A percentile compares a stretch with the other conserved stretches of the same genome.
Evolutionary conservation across 2,329 filamentous ascomycete genomes (phyloP).

Genomic region (Camillea tinctor): DNA sequence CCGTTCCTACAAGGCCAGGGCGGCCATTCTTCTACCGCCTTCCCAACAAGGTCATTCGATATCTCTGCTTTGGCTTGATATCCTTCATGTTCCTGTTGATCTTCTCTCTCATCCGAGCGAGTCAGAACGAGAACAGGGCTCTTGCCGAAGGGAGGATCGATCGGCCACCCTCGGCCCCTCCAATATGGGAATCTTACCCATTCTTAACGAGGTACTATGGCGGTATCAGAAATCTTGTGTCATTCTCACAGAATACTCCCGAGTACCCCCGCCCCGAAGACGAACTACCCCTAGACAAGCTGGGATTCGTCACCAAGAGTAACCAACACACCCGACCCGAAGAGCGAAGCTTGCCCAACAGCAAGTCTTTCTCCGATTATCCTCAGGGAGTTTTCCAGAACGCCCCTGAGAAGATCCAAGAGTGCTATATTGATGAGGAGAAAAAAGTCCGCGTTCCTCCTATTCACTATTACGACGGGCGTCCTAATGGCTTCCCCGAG

Average conservation of each 20-base stretch:
- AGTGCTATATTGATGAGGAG: constrained; percentile 76
- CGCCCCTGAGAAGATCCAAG: constrained; percentile 54
- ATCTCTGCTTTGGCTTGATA: constrained; percentile 71
- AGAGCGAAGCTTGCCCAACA: constrained; percentile 40
- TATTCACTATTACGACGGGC: constrained; percentile 72
- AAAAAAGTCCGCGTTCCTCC: constrained; percentile 65
- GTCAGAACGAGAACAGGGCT: constrained; percentile 65
- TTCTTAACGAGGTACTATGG: constrained; percentile 90
- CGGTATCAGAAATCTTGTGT: constrained; percentile 71
- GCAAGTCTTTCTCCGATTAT: constrained; percentile 52
- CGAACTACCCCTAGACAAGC: constrained; percentile 48
- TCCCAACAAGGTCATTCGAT: constrained; percentile 72
- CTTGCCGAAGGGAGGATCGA: constrained; percentile 52
- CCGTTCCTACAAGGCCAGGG: constrained; percentile 31
- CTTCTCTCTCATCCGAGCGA: constrained; percentile 69
- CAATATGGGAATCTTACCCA: constrained; percentile 79
- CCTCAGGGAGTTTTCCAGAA: constrained; percentile 37
- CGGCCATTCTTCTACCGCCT: constrained; percentile 56
- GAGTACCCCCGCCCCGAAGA: constrained; percentile 75
- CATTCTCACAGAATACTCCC: constrained; percentile 64
- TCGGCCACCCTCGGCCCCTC: constrained; percentile 57
- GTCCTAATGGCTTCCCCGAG: constrained; percentile 81
- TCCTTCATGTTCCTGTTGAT: constrained; percentile 74
- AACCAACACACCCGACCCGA: constrained; percentile 28
- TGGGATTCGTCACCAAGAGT: constrained; percentile 35